phyloP scores from a whole-genome alignment of 2,329 filamentous ascomycete species.

The Venturia oleaginea region DNA sequence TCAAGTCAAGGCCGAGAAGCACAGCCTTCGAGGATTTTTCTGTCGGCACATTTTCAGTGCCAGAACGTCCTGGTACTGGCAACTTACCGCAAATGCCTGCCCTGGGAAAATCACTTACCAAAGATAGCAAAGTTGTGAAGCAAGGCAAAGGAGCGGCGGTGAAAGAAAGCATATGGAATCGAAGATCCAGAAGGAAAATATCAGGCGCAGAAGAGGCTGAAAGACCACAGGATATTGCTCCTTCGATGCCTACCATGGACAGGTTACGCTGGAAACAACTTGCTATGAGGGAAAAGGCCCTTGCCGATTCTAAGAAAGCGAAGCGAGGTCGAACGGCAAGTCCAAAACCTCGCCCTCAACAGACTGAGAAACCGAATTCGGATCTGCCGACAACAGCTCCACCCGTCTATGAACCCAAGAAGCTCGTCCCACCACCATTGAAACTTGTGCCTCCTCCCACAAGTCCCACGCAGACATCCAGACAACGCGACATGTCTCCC shows the following conservation, averaged over 20 bases:
- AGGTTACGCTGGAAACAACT: constrained; percentile 2
- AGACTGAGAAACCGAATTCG: background rate
- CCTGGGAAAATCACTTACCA: background rate
- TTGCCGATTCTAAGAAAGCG: background rate
- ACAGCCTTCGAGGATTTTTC: background rate
- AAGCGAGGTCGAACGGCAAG: background rate
- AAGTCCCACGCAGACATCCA: background rate
- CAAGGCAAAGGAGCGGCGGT: background rate
- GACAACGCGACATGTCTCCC: background rate
- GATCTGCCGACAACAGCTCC: background rate
- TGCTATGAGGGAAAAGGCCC: constrained; percentile 1
- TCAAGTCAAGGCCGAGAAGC: background rate
- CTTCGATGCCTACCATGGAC: background rate
- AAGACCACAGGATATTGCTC: background rate
- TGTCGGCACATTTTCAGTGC: background rate
- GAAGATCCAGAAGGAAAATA: background rate
- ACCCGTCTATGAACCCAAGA: background rate
- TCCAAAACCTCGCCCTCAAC: background rate
- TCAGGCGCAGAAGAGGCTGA: background rate
- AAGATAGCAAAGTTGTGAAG: background rate
- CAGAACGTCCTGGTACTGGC: background rate
- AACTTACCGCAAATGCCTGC: background rate
- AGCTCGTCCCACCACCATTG: background rate
- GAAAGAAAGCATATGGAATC: constrained; percentile 4
- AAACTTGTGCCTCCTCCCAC: background rate